Conservation (phyloP, 2,329 filamentous ascomycete species). For the Cladosporium austrohemisphaericum region DNA sequence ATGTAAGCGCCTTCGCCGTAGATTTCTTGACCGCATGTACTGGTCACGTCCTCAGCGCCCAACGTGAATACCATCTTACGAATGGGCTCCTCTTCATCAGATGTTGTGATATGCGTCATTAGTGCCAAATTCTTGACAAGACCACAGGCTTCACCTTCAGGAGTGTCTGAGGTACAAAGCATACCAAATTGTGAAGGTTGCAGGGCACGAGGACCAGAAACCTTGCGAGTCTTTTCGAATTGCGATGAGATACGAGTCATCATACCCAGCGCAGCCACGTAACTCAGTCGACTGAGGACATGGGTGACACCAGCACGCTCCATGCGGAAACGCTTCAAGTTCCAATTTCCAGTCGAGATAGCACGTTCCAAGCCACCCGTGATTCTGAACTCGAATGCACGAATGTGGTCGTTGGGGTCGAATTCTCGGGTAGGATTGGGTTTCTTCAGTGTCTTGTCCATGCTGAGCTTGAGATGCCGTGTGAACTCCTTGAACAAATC, state of each 20-base stretch:
- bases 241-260: slow-evolving; percentile 99
- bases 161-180: slow-evolving; percentile 94
- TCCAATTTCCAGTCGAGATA: slow-evolving; percentile 98
- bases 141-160: slow-evolving; percentile 97
- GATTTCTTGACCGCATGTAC: slow-evolving; percentile 79
- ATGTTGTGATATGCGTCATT: slow-evolving; percentile 99
- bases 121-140: slow-evolving; percentile 95
- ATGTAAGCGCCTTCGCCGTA: slow-evolving; percentile 81
- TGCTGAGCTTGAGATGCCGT: slow-evolving; percentile 80
- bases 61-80: slow-evolving; percentile 81
- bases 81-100: slow-evolving; percentile 88
- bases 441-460: slow-evolving; percentile 94
- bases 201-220: slow-evolving; percentile 88
- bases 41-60: slow-evolving; percentile 77
- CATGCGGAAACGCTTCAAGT: slow-evolving; percentile 96
- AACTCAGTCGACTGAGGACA: slow-evolving; percentile 89
- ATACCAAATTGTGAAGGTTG: slow-evolving; percentile 98
- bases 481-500: slow-evolving; percentile 97
- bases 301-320: slow-evolving; percentile 95
- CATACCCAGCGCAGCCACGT: slow-evolving; percentile 96
- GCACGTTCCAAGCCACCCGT: slow-evolving; percentile 91
- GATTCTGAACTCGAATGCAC: slow-evolving; percentile 79
- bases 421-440: slow-evolving; percentile 84
- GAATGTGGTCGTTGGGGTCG: slow-evolving; percentile 80
- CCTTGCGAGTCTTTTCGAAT: slow-evolving; percentile 97